Conservation (phyloP, 371 early-diverging fungal species). For the Rhizomucor pusillus region DNA sequence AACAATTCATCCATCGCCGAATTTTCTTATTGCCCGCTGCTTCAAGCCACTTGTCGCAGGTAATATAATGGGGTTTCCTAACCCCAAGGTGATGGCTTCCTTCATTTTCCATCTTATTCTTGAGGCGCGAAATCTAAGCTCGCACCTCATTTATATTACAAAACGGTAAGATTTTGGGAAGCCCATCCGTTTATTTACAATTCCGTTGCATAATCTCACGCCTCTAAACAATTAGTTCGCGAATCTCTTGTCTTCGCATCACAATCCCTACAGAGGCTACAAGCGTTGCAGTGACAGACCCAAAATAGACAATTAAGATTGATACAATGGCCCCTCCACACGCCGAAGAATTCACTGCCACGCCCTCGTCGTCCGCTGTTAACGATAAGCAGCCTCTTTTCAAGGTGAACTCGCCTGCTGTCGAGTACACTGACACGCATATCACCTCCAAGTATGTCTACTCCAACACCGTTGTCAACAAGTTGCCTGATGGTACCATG, state of each 20-base stretch:
- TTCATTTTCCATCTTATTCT: too few relatives aligned
- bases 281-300: slow-evolving; percentile 67
- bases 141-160: neutral
- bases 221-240: slow-evolving; percentile 54
- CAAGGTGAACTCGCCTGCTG: slow-evolving; percentile 85
- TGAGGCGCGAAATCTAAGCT: neutral
- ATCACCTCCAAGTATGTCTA: slow-evolving; percentile 87
- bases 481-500: slow-evolving; percentile 63
- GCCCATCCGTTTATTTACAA: too few relatives aligned
- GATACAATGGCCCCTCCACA: slow-evolving; percentile 29
- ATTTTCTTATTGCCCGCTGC: too few relatives aligned
- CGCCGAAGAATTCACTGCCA: slow-evolving; percentile 24
- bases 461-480: slow-evolving; percentile 80
- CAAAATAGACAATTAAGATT: slow-evolving; percentile 59
- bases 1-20: too few relatives aligned
- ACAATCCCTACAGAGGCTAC: slow-evolving; percentile 88
- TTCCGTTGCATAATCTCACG: too few relatives aligned
- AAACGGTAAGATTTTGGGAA: neutral
- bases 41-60: too few relatives aligned
- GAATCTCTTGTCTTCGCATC: slow-evolving; percentile 78
- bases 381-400: slow-evolving; percentile 54
- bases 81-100: too few relatives aligned
- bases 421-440: slow-evolving; percentile 79
- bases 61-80: too few relatives aligned
- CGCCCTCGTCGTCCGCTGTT: slow-evolving; percentile 25